These are phyloP conservation scores for Apiospora saccharicola DNA, from an alignment of 2,329 filamentous ascomycete genomes.

Conservation along the genomic window DNA sequence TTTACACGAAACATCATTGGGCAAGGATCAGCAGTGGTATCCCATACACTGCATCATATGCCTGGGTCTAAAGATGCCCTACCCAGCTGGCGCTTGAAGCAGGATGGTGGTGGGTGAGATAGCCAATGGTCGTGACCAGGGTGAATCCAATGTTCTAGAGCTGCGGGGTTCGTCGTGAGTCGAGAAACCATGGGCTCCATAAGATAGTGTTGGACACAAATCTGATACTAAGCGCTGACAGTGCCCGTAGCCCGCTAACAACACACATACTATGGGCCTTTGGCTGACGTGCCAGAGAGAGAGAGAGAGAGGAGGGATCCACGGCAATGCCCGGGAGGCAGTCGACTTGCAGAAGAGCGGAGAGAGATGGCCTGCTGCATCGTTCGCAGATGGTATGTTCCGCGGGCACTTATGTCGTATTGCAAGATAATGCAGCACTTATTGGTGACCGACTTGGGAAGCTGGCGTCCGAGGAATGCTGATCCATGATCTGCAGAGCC, in stretches of 20 bases:
- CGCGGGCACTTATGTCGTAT: not conserved
- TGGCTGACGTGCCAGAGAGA: constrained; percentile 11
- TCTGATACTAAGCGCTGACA: not conserved
- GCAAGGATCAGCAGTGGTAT: not conserved
- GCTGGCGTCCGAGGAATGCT: not conserved
- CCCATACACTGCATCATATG: not conserved
- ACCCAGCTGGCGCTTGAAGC: not conserved
- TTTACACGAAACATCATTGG: not conserved
- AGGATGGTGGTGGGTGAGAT: not conserved
- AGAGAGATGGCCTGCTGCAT: not conserved
- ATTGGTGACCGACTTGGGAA: not conserved
- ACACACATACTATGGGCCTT: not conserved
- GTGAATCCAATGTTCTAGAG: not conserved
- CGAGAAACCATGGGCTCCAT: not conserved
- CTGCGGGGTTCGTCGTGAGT: not conserved
- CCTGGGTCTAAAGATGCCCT: not conserved
- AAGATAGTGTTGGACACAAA: not conserved
- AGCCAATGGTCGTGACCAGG: not conserved
- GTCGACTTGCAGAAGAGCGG: not conserved
- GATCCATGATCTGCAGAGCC: not conserved
- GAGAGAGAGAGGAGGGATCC: not conserved
- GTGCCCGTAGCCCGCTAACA: not conserved
- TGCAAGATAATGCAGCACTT: not conserved
- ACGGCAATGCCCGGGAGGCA: not conserved
- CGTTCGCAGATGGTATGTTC: not conserved